A percentile compares a stretch with the other conserved stretches of the same genome.
These are phyloP conservation scores for Zygosaccharomyces bisporus DNA, from an alignment of 805 yeast genomes.

Conservation along the genomic window DNA sequence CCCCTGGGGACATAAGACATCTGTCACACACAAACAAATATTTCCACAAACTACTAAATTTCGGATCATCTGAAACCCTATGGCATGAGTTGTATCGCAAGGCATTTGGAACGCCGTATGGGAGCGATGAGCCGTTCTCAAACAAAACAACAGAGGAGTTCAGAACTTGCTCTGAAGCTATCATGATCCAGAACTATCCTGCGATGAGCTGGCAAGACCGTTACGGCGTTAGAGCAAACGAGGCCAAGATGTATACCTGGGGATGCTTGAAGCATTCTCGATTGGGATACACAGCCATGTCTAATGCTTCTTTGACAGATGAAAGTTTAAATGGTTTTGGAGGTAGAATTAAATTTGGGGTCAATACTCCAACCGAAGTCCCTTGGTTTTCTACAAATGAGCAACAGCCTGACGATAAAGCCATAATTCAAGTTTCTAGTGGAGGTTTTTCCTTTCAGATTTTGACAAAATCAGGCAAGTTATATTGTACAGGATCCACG, in stretches of 20 bases:
- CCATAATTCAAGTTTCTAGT: conserved; percentile 42
- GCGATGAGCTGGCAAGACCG: conserved; percentile 28
- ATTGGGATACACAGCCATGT: conserved; percentile 30
- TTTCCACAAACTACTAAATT: conserved; percentile 28
- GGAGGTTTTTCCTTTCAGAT: conserved; percentile 66
- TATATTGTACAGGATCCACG: conserved; percentile 51
- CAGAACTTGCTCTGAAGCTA: conserved; percentile 28
- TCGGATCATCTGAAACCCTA: conserved; percentile 26
- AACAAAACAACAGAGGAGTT: conserved; percentile 18
- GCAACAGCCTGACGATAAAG: conserved; percentile 15
- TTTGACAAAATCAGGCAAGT: conserved; percentile 50
- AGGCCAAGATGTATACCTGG: conserved; percentile 33
- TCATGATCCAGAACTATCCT: conserved; percentile 21
- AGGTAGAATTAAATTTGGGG: conserved; percentile 28
- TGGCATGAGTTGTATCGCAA: conserved; percentile 35
- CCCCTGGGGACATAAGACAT: conserved; percentile 28
- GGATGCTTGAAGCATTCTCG: conserved; percentile 34
- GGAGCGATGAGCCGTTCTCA: conserved; percentile 33
- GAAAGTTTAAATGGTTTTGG: conserved; percentile 22
- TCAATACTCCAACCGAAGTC: conserved; percentile 29
- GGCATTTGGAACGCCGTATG: conserved; percentile 26
- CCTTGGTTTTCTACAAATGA: conserved; percentile 27
- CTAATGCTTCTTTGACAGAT: conserved; percentile 21
- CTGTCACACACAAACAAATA: conserved; percentile 34
- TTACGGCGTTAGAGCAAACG: conserved; percentile 22